Conservation (phyloP, 768 basidiomycete species). For the Russula foetens region DNA sequence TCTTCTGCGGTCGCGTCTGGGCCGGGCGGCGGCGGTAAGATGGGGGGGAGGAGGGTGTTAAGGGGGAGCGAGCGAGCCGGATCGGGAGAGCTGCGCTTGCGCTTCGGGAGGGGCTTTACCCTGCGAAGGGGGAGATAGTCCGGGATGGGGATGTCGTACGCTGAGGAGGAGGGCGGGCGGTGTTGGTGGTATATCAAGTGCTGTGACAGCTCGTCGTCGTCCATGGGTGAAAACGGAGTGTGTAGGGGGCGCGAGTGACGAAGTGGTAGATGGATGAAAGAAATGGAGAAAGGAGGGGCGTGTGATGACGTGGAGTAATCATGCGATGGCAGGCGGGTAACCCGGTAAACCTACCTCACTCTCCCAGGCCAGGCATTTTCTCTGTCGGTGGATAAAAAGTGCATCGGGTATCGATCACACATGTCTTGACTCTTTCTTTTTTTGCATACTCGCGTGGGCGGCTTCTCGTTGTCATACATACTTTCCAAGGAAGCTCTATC, state of each 20-base stretch:
- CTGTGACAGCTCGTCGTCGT: constrained; percentile 11
- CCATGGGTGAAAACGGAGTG: constrained; percentile 1
- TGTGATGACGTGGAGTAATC: constrained; percentile 16
- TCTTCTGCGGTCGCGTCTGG: constrained; percentile 48
- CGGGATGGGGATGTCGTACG: constrained; percentile 52
- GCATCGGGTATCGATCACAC: too few species aligned
- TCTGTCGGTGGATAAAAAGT: too few species aligned
- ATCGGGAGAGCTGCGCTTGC: constrained; percentile 44
- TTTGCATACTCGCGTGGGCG: too few species aligned
- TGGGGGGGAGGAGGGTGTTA: constrained; percentile 23
- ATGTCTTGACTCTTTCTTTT: too few species aligned
- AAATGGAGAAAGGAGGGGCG: background rate
- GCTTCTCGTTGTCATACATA: too few species aligned
- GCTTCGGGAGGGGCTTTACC: constrained; percentile 74
- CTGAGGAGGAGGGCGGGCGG: constrained; percentile 6
- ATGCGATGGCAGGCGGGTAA: background rate
- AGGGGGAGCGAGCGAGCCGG: background rate
- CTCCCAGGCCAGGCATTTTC: too few species aligned
- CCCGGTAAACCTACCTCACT: background rate
- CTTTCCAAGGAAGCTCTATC: too few species aligned
- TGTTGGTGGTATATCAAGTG: constrained; percentile 2
- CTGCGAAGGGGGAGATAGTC: constrained; percentile 55
- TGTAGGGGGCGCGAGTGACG: background rate
- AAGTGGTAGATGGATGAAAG: background rate
- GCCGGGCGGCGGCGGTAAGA: constrained; percentile 28